Evolutionary conservation across 1,139 yeast genomes (phyloP), one percentile per base, ranked within the genome.

Genomic region (Saccharomyces pastorianus): DNA sequence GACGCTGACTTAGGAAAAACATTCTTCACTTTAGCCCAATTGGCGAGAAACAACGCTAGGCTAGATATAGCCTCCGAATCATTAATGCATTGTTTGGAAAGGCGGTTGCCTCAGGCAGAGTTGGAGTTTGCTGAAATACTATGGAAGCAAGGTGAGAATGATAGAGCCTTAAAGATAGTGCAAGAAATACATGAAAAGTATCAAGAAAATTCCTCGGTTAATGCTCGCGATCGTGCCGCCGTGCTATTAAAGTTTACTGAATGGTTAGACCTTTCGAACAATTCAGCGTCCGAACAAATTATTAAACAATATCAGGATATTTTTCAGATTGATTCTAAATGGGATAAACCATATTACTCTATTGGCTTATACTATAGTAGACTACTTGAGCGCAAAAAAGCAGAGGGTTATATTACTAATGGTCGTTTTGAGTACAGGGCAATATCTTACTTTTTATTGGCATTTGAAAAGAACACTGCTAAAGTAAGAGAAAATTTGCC

Each of bases 61-160:
- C 73, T 85, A 23, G 95, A 88, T 59, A 76, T 88, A 46, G 86
- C 98, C 0, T 82, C 93, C 1, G 79, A 83, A 47, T 79, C 85
- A 4, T 81, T 89, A 29, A 82, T 91, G 69, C 79, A 81, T 54
- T 93, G 96, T 0, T 53, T 68, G 32, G 74, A 77, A 42, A 75
- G 75, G 32, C 70, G 69, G 0, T 68, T 72, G 49, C 71, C 72
- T 0, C 74, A 76, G 26, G 89, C 95, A 1, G 84, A 83, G 56
- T 75, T 86, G 46, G 96, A 90, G 66, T 87, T 88, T 68, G 88
- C 98, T 0, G 84, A 88, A 56, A 76, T 95, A 7, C 70, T 90
- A 51, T 93, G 99, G 98, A 85, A 83, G 1, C 90, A 88, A 66
- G 96, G 96, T 0, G 95, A 89, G 58, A 90, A 84, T 59, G 81